A percentile compares a stretch with the other conserved stretches of the same genome.
These are phyloP conservation scores for Mortierella alpina DNA, from an alignment of 192 early-diverging fungal species.

Conservation along the genomic window DNA sequence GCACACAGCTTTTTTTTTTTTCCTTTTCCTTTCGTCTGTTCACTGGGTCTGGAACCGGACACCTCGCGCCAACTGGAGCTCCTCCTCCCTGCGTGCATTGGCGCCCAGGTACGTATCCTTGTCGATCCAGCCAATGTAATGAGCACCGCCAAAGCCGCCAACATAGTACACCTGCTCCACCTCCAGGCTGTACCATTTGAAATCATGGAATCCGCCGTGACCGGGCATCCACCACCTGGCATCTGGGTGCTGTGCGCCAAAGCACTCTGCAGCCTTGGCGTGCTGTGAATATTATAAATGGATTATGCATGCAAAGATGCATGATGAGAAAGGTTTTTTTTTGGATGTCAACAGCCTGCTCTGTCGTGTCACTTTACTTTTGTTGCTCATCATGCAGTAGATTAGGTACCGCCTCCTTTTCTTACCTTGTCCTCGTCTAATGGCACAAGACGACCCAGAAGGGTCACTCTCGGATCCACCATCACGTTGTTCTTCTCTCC, in stretches of 20 bases:
- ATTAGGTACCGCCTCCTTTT: too few species aligned
- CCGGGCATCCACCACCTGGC: conserved; percentile 49
- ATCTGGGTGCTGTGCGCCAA: conserved; percentile 54
- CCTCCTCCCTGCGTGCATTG: not conserved
- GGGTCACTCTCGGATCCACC: conserved; percentile 57
- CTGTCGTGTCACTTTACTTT: too few species aligned
- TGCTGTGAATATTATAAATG: conserved; percentile 13
- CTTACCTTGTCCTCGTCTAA: conserved; percentile 22
- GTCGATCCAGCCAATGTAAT: conserved; percentile 67
- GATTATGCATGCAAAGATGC: not conserved
- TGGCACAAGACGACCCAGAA: conserved; percentile 55
- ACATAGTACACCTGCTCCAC: conserved; percentile 61
- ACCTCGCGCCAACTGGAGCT: too few species aligned
- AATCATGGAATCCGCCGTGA: conserved; percentile 56
- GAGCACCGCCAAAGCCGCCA: conserved; percentile 64
- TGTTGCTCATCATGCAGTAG: too few species aligned
- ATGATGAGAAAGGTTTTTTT: not conserved
- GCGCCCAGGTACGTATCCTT: conserved; percentile 40
- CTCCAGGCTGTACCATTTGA: conserved; percentile 59
- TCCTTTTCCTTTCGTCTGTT: too few species aligned
- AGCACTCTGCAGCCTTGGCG: conserved; percentile 49
- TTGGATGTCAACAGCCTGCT: not conserved
- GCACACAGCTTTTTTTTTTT: not conserved
- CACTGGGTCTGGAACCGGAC: not conserved
- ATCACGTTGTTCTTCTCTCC: conserved; percentile 45